Percentiles rank a stretch among this genome's conserved stretches.
Conservation (phyloP, 83 land plant species). For the Picea mariana region DNA sequence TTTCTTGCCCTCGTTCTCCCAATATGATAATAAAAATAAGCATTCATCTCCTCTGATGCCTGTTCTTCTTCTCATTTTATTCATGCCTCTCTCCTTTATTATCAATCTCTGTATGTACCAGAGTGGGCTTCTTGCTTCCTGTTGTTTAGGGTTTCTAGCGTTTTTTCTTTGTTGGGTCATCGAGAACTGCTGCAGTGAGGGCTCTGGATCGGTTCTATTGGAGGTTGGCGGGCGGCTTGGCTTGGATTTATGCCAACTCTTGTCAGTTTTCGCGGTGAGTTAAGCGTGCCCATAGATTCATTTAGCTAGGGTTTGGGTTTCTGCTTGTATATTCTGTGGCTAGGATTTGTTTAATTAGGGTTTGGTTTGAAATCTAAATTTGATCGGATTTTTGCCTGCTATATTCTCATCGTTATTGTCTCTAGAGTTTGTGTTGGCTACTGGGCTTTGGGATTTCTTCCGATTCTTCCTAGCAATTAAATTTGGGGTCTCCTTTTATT, state of each 20-base stretch:
- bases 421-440: not conserved
- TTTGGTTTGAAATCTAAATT: too few relatives aligned
- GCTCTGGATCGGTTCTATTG: not conserved
- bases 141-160: not conserved
- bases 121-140: not conserved
- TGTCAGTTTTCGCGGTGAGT: constrained; percentile 15
- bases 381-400: too few relatives aligned
- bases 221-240: constrained; percentile 7
- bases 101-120: not conserved
- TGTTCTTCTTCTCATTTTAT: not conserved
- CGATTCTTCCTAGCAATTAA: not conserved
- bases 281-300: not conserved
- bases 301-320: not conserved
- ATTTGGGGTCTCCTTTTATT: not conserved
- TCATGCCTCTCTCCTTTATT: not conserved
- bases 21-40: not conserved
- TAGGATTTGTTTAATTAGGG: too few relatives aligned
- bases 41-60: not conserved
- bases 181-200: not conserved
- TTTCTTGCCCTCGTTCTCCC: constrained; percentile 1
- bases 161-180: not conserved
- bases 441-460: not conserved
- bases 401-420: too few relatives aligned
- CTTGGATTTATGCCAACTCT: constrained; percentile 22
- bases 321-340: not conserved